Evolutionary conservation across 2,329 filamentous ascomycete genomes (phyloP).

Genomic region (Cadophora sp.): DNA sequence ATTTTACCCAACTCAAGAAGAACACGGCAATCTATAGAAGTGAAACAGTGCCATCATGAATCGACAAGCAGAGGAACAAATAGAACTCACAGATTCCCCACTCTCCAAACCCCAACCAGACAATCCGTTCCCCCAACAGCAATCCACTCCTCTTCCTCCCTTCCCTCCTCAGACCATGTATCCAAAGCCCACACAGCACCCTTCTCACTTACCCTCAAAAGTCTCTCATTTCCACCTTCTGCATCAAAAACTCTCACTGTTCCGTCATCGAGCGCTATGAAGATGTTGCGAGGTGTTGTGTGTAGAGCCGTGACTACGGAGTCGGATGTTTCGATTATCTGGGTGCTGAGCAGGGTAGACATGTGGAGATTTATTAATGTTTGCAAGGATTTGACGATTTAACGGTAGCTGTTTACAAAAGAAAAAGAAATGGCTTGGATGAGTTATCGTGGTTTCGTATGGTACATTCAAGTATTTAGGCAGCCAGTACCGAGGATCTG

Average conservation of each 20-base stretch:
- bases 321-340: background rate
- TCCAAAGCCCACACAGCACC: slow-evolving; percentile 18
- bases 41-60: too few species aligned
- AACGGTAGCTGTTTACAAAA: background rate
- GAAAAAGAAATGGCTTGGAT: too few species aligned
- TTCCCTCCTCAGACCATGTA: slow-evolving; percentile 11
- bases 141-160: background rate
- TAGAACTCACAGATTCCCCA: slow-evolving; percentile 11
- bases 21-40: too few species aligned
- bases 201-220: slow-evolving; percentile 4
- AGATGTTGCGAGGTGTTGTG: slow-evolving; percentile 3
- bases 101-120: slow-evolving; percentile 6
- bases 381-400: background rate
- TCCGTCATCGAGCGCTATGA: slow-evolving; percentile 14
- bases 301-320: background rate
- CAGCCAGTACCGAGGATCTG: background rate
- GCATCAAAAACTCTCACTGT: slow-evolving; percentile 8
- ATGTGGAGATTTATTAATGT: background rate
- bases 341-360: background rate
- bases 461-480: background rate
- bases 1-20: too few species aligned
- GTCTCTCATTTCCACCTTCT: slow-evolving; percentile 1
- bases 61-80: background rate
- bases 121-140: slow-evolving; percentile 14
- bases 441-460: background rate